These are phyloP conservation scores for Aristolochia californica DNA, from an alignment of 164 flowering plant species.

Conservation along the genomic window DNA sequence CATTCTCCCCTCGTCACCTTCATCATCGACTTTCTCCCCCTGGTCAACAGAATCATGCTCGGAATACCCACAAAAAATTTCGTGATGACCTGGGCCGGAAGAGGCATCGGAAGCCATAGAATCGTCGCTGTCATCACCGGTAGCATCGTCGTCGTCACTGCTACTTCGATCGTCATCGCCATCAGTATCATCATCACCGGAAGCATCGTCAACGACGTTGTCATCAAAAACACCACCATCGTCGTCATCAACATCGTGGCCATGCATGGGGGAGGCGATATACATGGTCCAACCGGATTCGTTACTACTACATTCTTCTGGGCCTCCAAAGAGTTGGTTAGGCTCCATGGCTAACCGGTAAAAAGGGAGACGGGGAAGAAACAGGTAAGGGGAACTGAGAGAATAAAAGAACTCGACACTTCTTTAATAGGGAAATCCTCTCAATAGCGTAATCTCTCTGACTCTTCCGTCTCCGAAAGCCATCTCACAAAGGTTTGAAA, in stretches of 20 bases:
- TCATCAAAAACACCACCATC: conserved; percentile 8
- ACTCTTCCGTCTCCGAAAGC: conserved; percentile 10
- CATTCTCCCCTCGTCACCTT: conserved; percentile 1
- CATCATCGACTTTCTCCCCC: background rate
- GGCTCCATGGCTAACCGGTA: conserved; percentile 28
- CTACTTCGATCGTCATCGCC: background rate
- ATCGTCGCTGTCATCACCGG: conserved; percentile 50
- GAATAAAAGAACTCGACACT: background rate
- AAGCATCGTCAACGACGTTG: conserved; percentile 17
- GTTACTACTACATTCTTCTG: conserved; percentile 37
- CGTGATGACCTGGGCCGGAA: conserved; percentile 44
- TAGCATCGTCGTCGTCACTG: background rate
- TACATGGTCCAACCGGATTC: conserved; percentile 95
- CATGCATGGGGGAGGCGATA: conserved; percentile 45
- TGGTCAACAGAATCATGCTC: too few species aligned
- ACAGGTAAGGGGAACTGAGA: background rate
- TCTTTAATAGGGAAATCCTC: background rate
- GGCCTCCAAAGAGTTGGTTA: conserved; percentile 22
- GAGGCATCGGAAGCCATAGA: conserved; percentile 89
- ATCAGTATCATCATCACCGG: conserved; percentile 7
- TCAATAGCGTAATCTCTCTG: conserved; percentile 10
- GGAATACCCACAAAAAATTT: conserved; percentile 1
- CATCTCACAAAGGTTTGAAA: conserved; percentile 9
- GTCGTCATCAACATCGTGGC: conserved; percentile 16
- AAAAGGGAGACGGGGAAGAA: background rate